Base-by-base conservation (phyloP, 352 stramenopile species). In the Elongisporangium prolatum region DNA sequence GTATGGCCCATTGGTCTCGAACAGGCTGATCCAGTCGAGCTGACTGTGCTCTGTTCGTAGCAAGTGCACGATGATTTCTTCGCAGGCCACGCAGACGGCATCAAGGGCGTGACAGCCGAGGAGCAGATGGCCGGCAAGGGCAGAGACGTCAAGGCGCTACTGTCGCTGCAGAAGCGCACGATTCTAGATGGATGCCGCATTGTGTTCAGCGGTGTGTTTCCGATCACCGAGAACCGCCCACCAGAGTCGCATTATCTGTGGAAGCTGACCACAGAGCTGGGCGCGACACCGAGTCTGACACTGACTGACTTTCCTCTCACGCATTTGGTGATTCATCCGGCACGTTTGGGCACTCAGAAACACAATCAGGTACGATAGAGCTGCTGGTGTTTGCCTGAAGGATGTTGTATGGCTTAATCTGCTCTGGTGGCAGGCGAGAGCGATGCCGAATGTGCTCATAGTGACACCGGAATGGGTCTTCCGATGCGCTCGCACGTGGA, bases 311-410 rank as follows among this genome's bases (percentile, higher is more conserved):
- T 95, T 37, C 72, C 80, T 0, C 68, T 91, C 48, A 95, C 85
- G n/a, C 85, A 95, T 59, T 69, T 95, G 55, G 80, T 93, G 21
- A 93, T 95, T 34, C 81, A 95, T 50, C 85, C 85, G 22, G 79
- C 77, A 8, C 79, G 85, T 3, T 69, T 95, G 21, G 85, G 84
- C 38, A 93, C 85, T 14, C 80, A 91, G 54, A 95, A 95, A 54
- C 81, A 93, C 54, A 69, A 83, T 38, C 77, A 88, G 64, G 78
- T 88, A 40, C 8, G 53, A 51, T 20, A 17, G 21, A 20, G 34
- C 14, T 34, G 20, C 20, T 9, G 4, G 20, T 1, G 37, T 52
- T 52, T 21, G 18, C 3, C 2, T 52, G 21, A 10, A 10, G 13
- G 1, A 24, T 21, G 21, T 14, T 13, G 48, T 57, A 24, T 11